phyloP scores from a whole-genome alignment of 1,284 basidiomycete species.

The Ceratobasidium sp. region DNA sequence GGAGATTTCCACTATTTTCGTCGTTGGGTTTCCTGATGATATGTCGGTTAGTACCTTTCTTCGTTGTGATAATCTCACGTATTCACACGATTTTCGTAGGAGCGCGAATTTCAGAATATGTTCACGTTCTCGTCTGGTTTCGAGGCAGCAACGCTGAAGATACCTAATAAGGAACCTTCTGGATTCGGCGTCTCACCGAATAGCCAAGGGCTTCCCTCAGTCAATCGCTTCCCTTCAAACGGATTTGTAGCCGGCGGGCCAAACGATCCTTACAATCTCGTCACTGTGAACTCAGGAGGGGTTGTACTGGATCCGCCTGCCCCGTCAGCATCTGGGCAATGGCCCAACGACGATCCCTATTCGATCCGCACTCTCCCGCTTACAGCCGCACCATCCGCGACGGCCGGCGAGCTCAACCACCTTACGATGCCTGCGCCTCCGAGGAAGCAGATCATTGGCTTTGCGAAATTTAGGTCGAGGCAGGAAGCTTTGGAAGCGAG shows the following conservation, averaged over 20 bases:
- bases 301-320: constrained; percentile 78
- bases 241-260: constrained; percentile 56
- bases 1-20: constrained; percentile 98
- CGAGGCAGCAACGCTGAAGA: constrained; percentile 97
- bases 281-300: constrained; percentile 79
- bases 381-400: constrained; percentile 24
- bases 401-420: constrained; percentile 36
- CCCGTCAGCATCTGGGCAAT: constrained; percentile 34
- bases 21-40: constrained; percentile 98
- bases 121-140: constrained; percentile 97
- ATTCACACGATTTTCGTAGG: constrained; percentile 60
- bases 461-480: constrained; percentile 93
- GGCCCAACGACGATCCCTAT: constrained; percentile 44
- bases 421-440: constrained; percentile 59
- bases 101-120: constrained; percentile 99
- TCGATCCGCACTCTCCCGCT: constrained; percentile 40
- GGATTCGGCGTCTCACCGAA: constrained; percentile 61
- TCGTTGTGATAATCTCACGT: constrained; percentile 3
- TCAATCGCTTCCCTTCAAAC: constrained; percentile 38
- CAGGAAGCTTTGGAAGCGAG: constrained; percentile 89
- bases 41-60: constrained; percentile 79
- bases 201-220: constrained; percentile 49
- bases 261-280: constrained; percentile 80
- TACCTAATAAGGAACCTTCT: constrained; percentile 86
- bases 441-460: constrained; percentile 96